A percentile compares a stretch with the other conserved stretches of the same genome.
These are phyloP conservation scores for Coemansia sp. DNA, from an alignment of 192 early-diverging fungal genomes.

Conservation along the genomic window DNA sequence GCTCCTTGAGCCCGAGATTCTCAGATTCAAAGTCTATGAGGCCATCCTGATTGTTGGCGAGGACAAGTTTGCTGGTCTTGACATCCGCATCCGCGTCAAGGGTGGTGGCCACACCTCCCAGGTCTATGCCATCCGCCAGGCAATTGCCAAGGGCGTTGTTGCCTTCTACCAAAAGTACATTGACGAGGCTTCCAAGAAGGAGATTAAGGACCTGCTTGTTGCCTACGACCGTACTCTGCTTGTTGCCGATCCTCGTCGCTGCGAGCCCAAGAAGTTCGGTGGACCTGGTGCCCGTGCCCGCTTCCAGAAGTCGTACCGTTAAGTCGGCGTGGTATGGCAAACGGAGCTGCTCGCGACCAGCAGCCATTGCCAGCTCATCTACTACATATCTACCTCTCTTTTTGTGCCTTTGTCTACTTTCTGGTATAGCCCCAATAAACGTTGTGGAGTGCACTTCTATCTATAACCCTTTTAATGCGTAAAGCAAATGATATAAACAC, in stretches of 20 bases:
- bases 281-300: constrained; percentile 98
- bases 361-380: constrained; percentile 1
- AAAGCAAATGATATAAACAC: too few relatives aligned
- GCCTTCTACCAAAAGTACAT: constrained; percentile 99
- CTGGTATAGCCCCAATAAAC: constrained; percentile 45
- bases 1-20: constrained; percentile 94
- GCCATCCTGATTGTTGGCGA: constrained; percentile 93
- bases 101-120: constrained; percentile 98
- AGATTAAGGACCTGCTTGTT: constrained; percentile 92
- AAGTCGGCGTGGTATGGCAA: constrained; percentile 41
- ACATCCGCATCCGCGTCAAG: constrained; percentile 95
- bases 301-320: constrained; percentile 90
- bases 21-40: constrained; percentile 99
- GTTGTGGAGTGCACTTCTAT: constrained; percentile 31
- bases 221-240: constrained; percentile 96
- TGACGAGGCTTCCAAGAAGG: constrained; percentile 99
- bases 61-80: constrained; percentile 93
- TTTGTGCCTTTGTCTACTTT: constrained; percentile 38
- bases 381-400: constrained; percentile 3
- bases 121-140: constrained; percentile 98
- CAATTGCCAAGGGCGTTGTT: constrained; percentile 98
- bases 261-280: constrained; percentile 99
- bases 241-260: constrained; percentile 97
- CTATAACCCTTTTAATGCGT: too few relatives aligned
- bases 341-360: neutral